Evolutionary conservation across 2,329 filamentous ascomycete species (phyloP).

Genomic region (Diaporthe ampelina): DNA sequence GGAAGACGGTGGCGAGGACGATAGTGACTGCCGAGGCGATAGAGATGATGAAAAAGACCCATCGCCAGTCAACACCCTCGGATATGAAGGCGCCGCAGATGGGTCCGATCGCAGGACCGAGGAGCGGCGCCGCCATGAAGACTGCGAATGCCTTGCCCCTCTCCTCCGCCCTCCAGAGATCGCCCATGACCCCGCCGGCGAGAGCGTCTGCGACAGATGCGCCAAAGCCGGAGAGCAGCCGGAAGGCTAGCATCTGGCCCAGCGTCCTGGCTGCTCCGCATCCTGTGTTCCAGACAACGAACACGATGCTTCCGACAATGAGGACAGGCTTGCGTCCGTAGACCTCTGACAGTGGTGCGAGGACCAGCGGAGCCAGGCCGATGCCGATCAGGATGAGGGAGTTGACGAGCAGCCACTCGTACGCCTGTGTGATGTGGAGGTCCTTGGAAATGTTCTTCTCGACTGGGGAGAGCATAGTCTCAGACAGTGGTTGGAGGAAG

Average conservation of each 20-base stretch:
- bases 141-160: slow-evolving; percentile 71
- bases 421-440: slow-evolving; percentile 6
- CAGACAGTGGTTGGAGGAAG: slow-evolving; percentile 65
- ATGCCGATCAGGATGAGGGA: slow-evolving; percentile 28
- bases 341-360: slow-evolving; percentile 61
- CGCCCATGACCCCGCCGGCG: slow-evolving; percentile 45
- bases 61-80: slow-evolving; percentile 74
- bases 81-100: slow-evolving; percentile 76
- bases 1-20: slow-evolving; percentile 67
- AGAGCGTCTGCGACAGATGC: slow-evolving; percentile 21
- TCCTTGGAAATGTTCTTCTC: background rate
- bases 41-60: slow-evolving; percentile 77
- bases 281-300: slow-evolving; percentile 23
- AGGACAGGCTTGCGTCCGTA: slow-evolving; percentile 53
- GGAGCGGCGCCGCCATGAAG: slow-evolving; percentile 72
- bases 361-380: slow-evolving; percentile 30
- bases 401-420: slow-evolving; percentile 24
- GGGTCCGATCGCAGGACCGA: slow-evolving; percentile 76
- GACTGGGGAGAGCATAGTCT: slow-evolving; percentile 54
- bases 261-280: slow-evolving; percentile 11
- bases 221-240: slow-evolving; percentile 2
- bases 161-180: slow-evolving; percentile 70
- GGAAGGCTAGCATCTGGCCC: slow-evolving; percentile 25
- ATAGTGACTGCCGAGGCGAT: slow-evolving; percentile 70
- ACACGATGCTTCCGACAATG: slow-evolving; percentile 45